Evolutionary conservation across 2,329 filamentous ascomycete species (phyloP), one percentile per base, ranked within the genome.

Genomic region (Nigrograna mackinnonii): DNA sequence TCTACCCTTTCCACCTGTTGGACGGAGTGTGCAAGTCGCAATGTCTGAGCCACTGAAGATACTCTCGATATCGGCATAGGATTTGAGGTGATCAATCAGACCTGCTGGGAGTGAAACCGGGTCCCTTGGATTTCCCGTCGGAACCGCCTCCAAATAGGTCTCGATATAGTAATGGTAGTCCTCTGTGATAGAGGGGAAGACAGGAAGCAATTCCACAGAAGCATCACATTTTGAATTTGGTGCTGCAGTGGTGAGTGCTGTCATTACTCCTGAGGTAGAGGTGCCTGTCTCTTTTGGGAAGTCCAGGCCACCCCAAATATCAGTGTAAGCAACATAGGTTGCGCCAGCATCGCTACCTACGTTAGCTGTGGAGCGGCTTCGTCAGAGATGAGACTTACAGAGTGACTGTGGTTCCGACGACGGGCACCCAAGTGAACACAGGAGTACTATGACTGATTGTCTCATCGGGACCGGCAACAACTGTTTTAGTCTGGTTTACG

Each of bases 321-420:
- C 40, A 12, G 55, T 54, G 39, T 65, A 67, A 6, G 62, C 51
- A 1, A 67, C 48, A 41, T 66, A 67, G 1, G 59, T 64, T 5
- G 60, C 57, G 2, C 61, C 62, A 17, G 54, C 55, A 9, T 52
- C 43, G 17, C 62, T 44, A 13, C 42, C 44, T 4, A 52, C 12
- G 7, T 39, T 41, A 47, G 44, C n/a, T n/a, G n/a, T n/a, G n/a
- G n/a, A n/a, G n/a, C n/a, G n/a, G n/a, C n/a, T n/a, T n/a, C n/a
- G n/a, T n/a, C n/a, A n/a, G n/a, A 41, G 12, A 3, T 19, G 4
- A 33, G 14, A 26, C 45, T 41, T 37, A 42, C 33, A 50, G 19
- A 12, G 41, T 38, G 12, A 49, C 26, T 5, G 39, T 20, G 47
- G 43, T 26, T 43, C 59, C 22, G 40, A 41, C 4, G 19, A 12